These are phyloP conservation scores for Penicillium tannophilum DNA, from an alignment of 495 filamentous ascomycete genomes.

Conservation along the genomic window DNA sequence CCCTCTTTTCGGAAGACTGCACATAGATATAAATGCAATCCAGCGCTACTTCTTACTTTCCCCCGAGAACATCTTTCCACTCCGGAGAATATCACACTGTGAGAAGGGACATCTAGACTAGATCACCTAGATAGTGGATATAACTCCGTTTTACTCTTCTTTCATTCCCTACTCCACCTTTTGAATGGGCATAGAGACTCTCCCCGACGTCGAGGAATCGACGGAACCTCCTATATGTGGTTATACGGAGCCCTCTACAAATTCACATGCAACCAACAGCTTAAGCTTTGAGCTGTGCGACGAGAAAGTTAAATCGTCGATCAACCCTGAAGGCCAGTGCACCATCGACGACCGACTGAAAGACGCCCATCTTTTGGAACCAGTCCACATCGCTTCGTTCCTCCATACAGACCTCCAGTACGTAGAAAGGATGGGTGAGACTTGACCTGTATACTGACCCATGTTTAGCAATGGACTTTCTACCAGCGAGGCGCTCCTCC, in stretches of 20 bases:
- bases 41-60: background rate
- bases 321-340: constrained; percentile 3
- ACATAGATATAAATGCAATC: constrained; percentile 4
- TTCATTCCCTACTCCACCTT: constrained; percentile 16
- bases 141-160: constrained; percentile 1
- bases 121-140: constrained; percentile 7
- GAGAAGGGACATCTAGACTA: constrained; percentile 4
- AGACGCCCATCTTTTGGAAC: constrained; percentile 34
- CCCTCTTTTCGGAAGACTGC: constrained; percentile 16
- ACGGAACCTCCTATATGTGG: constrained; percentile 48
- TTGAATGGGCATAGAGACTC: constrained; percentile 49
- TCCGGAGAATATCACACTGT: background rate
- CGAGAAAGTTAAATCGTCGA: constrained; percentile 12
- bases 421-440: constrained; percentile 1
- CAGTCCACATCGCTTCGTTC: constrained; percentile 25
- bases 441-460: background rate
- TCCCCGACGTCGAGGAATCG: constrained; percentile 48
- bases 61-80: background rate
- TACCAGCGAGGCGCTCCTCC: constrained; percentile 51
- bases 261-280: constrained; percentile 22
- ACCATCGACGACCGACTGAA: constrained; percentile 8
- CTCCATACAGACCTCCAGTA: constrained; percentile 37
- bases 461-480: constrained; percentile 53
- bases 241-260: constrained; percentile 28
- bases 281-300: constrained; percentile 19